Conservation (phyloP, 2,329 filamentous ascomycete genomes). For the Shiraia bambusicola region DNA sequence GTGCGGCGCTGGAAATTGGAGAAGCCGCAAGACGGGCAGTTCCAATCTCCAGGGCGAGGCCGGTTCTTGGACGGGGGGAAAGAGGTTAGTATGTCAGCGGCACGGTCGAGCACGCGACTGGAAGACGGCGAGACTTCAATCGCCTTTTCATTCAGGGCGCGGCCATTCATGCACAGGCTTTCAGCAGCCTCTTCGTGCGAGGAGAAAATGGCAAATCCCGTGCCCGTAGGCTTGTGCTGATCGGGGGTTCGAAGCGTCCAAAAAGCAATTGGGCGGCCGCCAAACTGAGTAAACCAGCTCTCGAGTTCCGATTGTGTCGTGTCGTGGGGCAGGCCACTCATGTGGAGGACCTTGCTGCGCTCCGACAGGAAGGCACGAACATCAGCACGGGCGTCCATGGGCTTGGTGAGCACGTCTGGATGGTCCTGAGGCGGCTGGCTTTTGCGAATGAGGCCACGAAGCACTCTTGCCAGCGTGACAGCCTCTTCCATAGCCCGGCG, state of each 20-base stretch:
- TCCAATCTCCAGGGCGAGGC: constrained; percentile 96
- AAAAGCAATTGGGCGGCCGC: constrained; percentile 95
- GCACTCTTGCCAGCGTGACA: constrained; percentile 87
- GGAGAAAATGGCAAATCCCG: constrained; percentile 96
- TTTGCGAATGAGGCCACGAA: constrained; percentile 91
- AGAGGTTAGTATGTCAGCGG: constrained; percentile 91
- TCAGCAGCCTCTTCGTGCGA: constrained; percentile 99
- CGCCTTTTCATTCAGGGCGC: constrained; percentile 96
- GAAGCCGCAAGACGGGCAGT: constrained; percentile 96
- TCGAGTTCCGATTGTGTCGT: constrained; percentile 98
- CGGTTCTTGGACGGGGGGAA: constrained; percentile 99
- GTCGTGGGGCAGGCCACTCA: constrained; percentile 95
- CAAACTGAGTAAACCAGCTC: constrained; percentile 99
- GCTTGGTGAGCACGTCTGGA: constrained; percentile 88
- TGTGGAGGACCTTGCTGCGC: constrained; percentile 95
- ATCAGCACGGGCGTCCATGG: constrained; percentile 95
- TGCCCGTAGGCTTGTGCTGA: constrained; percentile 98
- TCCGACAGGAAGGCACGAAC: constrained; percentile 94
- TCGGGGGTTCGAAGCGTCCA: constrained; percentile 98
- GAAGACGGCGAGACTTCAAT: constrained; percentile 98
- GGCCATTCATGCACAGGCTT: constrained; percentile 98
- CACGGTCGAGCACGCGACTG: constrained; percentile 92
- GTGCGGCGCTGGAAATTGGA: constrained; percentile 99
- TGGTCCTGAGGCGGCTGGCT: constrained; percentile 93
- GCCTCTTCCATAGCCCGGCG: constrained; percentile 97